Percentiles rank a stretch among this genome's conserved stretches.
These are phyloP conservation scores for Canna indica DNA, from an alignment of 176 grass and related monocot genomes.

Conservation along the genomic window DNA sequence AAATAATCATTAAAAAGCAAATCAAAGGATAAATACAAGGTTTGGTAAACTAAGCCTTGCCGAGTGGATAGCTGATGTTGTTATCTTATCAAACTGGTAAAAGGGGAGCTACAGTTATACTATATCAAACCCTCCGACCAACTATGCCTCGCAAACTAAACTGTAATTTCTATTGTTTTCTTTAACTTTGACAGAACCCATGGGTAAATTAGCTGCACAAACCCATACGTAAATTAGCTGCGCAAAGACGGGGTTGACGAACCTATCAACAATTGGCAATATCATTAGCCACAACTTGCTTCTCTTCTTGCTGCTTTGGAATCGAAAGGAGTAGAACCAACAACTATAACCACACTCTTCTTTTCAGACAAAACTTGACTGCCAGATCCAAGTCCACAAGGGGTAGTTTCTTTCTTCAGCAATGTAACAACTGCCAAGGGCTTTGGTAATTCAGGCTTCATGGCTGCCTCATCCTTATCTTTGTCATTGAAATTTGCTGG, in stretches of 20 bases:
- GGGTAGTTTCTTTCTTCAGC: slow-evolving; percentile 24
- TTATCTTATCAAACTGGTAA: too few species aligned
- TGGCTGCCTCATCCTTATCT: background rate
- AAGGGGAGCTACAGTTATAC: too few species aligned
- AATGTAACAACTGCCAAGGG: slow-evolving; percentile 8
- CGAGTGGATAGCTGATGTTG: too few species aligned
- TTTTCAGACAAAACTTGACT: slow-evolving; percentile 26
- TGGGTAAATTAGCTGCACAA: too few species aligned
- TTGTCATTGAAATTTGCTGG: background rate
- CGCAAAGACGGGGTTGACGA: background rate
- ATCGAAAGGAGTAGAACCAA: slow-evolving; percentile 19
- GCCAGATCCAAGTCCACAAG: slow-evolving; percentile 17
- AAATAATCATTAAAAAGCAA: too few species aligned
- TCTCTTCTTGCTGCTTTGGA: slow-evolving; percentile 27
- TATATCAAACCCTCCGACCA: too few species aligned
- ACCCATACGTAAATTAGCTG: too few species aligned
- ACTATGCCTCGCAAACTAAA: too few species aligned
- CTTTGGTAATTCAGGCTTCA: background rate
- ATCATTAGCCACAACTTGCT: slow-evolving; percentile 28
- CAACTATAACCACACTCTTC: slow-evolving; percentile 16
- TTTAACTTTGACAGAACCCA: too few species aligned
- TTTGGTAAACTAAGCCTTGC: too few species aligned
- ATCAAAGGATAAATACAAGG: too few species aligned
- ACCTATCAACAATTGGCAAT: background rate
- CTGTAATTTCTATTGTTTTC: too few species aligned